These are phyloP conservation scores for Pseudocercospora crystallina DNA, from an alignment of 2,329 filamentous ascomycete species.

Conservation along the genomic window DNA sequence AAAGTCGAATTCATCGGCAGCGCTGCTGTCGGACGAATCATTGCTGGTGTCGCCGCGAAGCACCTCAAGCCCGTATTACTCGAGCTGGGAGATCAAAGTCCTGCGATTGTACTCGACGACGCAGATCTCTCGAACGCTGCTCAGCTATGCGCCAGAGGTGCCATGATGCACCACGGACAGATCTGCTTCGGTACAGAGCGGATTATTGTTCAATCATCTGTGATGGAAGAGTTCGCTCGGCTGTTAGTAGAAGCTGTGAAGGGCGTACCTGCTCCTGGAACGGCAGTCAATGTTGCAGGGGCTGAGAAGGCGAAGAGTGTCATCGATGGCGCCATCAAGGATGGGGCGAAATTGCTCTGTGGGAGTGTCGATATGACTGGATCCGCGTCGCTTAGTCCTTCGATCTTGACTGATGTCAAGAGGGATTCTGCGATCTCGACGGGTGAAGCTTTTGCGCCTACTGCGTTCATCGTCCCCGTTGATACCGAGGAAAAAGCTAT, in stretches of 20 bases:
- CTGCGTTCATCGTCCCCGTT: conserved; percentile 2
- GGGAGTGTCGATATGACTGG: too few relatives aligned
- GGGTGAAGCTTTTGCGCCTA: background rate
- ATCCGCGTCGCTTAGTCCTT: background rate
- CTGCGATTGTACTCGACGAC: conserved; percentile 75
- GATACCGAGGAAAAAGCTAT: conserved; percentile 3
- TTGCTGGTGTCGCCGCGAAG: conserved; percentile 67
- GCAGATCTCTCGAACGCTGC: conserved; percentile 77
- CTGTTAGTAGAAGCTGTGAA: background rate
- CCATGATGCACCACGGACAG: conserved; percentile 80
- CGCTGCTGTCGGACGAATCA: conserved; percentile 67
- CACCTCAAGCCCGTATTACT: conserved; percentile 75
- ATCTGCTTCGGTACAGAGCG: conserved; percentile 64
- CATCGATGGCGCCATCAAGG: too few relatives aligned
- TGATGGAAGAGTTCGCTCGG: too few relatives aligned
- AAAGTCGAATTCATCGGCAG: conserved; percentile 58
- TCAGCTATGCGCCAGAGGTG: conserved; percentile 79
- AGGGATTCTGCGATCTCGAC: background rate
- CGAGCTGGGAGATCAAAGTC: conserved; percentile 80
- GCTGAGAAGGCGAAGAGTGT: background rate
- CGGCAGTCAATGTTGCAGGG: too few relatives aligned
- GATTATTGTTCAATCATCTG: too few relatives aligned
- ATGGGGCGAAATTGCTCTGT: too few relatives aligned
- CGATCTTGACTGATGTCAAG: background rate
- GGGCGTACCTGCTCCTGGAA: background rate